Evolutionary conservation across 2,329 filamentous ascomycete genomes (phyloP).

Genomic region (Exophiala oligosperma): DNA sequence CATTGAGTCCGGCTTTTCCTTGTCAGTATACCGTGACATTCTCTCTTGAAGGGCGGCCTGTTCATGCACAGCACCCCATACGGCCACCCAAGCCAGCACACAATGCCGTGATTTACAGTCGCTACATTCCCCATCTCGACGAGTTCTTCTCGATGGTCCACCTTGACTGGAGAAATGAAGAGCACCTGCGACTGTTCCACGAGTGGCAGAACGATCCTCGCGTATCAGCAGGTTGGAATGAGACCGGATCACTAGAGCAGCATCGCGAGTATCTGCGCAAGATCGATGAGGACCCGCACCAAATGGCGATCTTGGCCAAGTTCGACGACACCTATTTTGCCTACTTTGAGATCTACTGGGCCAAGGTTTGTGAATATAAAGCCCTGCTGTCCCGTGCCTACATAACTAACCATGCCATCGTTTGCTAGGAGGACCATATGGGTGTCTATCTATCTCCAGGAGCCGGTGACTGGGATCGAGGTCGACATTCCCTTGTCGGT

Average conservation of each 20-base stretch:
- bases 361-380: slow-evolving; percentile 51
- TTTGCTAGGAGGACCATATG: slow-evolving; percentile 56
- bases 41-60: slow-evolving; percentile 45
- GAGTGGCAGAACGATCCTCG: slow-evolving; percentile 82
- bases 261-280: slow-evolving; percentile 70
- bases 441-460: slow-evolving; percentile 55
- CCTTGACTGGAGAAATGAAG: slow-evolving; percentile 63
- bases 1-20: slow-evolving; percentile 2
- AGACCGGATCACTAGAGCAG: slow-evolving; percentile 72
- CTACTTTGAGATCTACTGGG: slow-evolving; percentile 82
- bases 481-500: slow-evolving; percentile 61
- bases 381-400: not conserved
- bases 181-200: slow-evolving; percentile 71
- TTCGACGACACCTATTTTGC: slow-evolving; percentile 72
- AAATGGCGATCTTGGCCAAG: slow-evolving; percentile 66
- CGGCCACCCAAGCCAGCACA: slow-evolving; percentile 70
- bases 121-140: slow-evolving; percentile 72
- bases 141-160: slow-evolving; percentile 78
- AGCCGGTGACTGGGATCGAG: slow-evolving; percentile 58
- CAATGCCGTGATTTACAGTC: slow-evolving; percentile 71
- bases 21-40: slow-evolving; percentile 35
- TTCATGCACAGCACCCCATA: slow-evolving; percentile 68
- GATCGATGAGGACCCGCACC: slow-evolving; percentile 70
- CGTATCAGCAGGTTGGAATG: slow-evolving; percentile 77
- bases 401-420: too few species aligned